phyloP scores from a whole-genome alignment of 2,329 filamentous ascomycete species.

The Diaporthe eres region DNA sequence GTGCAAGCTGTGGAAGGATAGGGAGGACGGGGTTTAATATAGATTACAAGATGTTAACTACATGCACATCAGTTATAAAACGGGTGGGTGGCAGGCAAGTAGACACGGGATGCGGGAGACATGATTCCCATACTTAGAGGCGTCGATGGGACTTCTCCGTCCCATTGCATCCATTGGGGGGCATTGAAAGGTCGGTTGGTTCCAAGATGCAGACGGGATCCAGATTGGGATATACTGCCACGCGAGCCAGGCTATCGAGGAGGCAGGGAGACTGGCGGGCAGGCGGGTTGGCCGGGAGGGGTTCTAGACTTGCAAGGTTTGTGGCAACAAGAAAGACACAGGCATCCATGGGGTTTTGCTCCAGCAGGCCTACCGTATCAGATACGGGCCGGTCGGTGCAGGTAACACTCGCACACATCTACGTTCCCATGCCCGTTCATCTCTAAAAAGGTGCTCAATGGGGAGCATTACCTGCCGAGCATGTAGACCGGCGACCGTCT shows the following conservation, averaged over 20 bases:
- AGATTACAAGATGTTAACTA: not conserved
- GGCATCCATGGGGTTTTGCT: too few species aligned
- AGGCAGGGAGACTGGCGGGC: not conserved
- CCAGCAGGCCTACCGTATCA: too few species aligned
- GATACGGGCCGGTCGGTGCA: too few species aligned
- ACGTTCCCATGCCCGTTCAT: too few species aligned
- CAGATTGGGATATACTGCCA: not conserved
- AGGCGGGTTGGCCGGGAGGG: not conserved
- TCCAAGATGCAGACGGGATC: not conserved
- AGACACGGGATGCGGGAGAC: not conserved
- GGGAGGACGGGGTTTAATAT: not conserved
- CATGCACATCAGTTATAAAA: not conserved
- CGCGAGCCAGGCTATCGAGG: not conserved
- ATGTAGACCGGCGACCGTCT: not conserved
- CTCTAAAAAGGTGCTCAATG: too few species aligned
- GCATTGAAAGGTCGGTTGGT: not conserved
- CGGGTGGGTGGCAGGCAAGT: not conserved
- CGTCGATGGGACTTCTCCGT: not conserved
- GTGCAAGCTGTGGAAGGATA: not conserved
- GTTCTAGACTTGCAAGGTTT: not conserved
- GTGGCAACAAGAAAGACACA: too few species aligned
- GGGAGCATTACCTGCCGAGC: not conserved
- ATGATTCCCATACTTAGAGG: not conserved
- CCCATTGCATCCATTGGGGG: not conserved
- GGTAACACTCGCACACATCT: too few species aligned